A percentile compares a stretch with the other conserved stretches of the same genome.
These are phyloP conservation scores for Viola odorata DNA, from an alignment of 345 rosid species.

Conservation along the genomic window DNA sequence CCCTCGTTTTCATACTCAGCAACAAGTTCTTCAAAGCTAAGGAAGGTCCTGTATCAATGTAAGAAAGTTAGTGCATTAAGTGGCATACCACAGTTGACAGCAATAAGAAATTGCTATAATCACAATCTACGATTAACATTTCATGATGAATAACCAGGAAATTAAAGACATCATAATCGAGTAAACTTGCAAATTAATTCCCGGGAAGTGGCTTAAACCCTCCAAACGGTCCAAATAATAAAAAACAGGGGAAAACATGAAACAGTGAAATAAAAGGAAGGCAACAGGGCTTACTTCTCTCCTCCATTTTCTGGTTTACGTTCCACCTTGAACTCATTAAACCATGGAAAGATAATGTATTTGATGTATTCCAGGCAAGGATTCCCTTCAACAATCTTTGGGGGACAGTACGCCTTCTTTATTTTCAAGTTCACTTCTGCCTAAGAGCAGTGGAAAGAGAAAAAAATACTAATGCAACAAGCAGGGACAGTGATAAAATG, in stretches of 20 bases:
- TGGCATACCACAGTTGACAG: no score
- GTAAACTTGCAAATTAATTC: no score
- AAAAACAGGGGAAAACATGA: no score
- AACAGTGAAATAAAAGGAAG: background rate
- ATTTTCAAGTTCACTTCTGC: constrained; percentile 82
- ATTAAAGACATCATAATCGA: no score
- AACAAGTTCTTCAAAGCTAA: constrained; percentile 59
- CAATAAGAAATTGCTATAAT: no score
- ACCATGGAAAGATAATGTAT: constrained; percentile 67
- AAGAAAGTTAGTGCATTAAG: no score
- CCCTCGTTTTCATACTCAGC: constrained; percentile 56
- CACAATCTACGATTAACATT: no score
- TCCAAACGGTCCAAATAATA: no score
- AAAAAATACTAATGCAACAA: no score
- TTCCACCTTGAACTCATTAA: constrained; percentile 69
- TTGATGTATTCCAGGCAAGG: constrained; percentile 82
- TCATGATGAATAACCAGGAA: no score
- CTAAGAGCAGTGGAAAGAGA: constrained; percentile 18
- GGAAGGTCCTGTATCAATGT: constrained; percentile 38
- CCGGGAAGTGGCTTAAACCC: no score
- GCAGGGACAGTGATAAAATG: no score
- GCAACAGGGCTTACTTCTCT: constrained; percentile 52
- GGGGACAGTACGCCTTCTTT: constrained; percentile 85
- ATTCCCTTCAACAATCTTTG: constrained; percentile 55
- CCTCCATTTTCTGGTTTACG: constrained; percentile 56